A percentile compares a stretch with the other conserved stretches of the same genome.
Conservation (phyloP, 179 eudicot species). For the Spergularia azorica region DNA sequence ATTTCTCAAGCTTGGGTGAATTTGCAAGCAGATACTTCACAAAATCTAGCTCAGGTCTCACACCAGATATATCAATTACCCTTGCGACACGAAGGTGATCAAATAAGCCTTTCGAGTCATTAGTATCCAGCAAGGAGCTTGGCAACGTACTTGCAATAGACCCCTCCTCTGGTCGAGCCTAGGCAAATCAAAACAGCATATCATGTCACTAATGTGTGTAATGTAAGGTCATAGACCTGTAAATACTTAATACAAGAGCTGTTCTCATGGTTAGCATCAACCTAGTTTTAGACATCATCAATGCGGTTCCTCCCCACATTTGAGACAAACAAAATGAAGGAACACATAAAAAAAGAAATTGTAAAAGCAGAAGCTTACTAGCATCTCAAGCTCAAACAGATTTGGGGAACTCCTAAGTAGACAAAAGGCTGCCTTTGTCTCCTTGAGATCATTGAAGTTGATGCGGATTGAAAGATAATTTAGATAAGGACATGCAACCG, state of each 20-base stretch:
- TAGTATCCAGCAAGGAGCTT: constrained; percentile 39
- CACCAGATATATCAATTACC: constrained; percentile 44
- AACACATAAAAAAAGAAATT: not conserved
- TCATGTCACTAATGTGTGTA: not conserved
- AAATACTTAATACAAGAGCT: not conserved
- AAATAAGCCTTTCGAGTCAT: constrained; percentile 35
- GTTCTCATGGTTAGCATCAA: not conserved
- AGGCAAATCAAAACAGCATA: constrained; percentile 11
- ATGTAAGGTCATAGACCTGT: constrained; percentile 1
- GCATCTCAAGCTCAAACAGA: constrained; percentile 72
- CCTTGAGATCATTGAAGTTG: constrained; percentile 33
- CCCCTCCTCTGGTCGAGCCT: constrained; percentile 72
- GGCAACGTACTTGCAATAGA: constrained; percentile 14
- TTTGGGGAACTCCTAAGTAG: constrained; percentile 46
- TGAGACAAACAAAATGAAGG: not conserved
- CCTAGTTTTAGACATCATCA: not conserved
- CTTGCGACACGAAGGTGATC: constrained; percentile 54
- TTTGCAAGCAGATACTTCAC: constrained; percentile 64
- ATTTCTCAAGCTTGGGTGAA: constrained; percentile 66
- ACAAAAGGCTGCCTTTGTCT: constrained; percentile 32
- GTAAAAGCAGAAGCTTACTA: constrained; percentile 45
- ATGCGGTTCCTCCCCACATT: not conserved
- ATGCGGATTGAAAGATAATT: constrained; percentile 30
- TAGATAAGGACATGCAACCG: constrained; percentile 29
- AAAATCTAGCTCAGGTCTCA: constrained; percentile 55